These are phyloP conservation scores for Rhytidiadelphus loreus DNA, from an alignment of 225 moss, liverwort and hornwort genomes.

Conservation along the genomic window DNA sequence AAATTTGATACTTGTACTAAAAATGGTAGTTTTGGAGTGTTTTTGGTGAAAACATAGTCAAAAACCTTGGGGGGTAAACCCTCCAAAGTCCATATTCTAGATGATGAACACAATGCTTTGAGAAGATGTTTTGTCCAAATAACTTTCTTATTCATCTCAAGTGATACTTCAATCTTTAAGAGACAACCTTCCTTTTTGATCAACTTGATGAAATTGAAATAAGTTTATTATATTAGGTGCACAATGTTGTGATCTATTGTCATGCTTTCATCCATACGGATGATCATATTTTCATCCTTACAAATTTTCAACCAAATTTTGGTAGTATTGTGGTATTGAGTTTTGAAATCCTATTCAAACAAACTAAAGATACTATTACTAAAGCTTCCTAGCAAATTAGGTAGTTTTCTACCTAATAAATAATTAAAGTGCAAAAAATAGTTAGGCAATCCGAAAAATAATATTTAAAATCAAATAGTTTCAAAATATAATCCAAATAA, in stretches of 20 bases:
- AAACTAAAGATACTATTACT: not conserved
- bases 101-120: not conserved
- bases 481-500: no score
- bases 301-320: not conserved
- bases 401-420: no score
- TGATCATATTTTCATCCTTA: not conserved
- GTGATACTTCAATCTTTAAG: not conserved
- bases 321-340: not conserved
- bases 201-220: not conserved
- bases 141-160: not conserved
- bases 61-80: no score
- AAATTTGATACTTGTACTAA: no score
- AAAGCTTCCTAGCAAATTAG: no score
- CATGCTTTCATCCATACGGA: accelerated
- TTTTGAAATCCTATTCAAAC: not conserved
- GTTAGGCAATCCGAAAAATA: no score
- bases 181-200: not conserved
- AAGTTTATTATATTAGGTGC: not conserved
- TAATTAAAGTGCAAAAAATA: no score
- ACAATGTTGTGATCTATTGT: not conserved
- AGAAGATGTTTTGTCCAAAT: not conserved
- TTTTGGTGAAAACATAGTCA: no score
- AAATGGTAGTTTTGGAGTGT: no score
- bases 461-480: no score
- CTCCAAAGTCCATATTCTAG: not conserved